Evolutionary conservation across 441 rosid species (phyloP).

Genomic region (Isatis lusitanica): DNA sequence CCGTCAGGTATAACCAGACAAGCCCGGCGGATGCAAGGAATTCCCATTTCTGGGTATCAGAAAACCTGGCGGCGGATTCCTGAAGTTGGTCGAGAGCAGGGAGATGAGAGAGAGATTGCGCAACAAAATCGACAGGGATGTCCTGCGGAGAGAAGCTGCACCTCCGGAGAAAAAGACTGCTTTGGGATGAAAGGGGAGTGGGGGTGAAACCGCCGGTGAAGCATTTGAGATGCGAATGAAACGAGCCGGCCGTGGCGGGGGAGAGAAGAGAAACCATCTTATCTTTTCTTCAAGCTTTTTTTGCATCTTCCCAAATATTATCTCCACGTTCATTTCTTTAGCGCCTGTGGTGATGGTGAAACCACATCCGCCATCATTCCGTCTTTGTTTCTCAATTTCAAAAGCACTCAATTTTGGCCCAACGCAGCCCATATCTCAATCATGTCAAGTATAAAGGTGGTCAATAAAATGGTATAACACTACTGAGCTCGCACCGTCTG

Average conservation of each 20-base stretch:
- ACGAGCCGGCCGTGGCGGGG: conserved; percentile 23
- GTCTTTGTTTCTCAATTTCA: not conserved
- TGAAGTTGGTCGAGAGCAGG: conserved; percentile 48
- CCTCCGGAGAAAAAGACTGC: conserved; percentile 5
- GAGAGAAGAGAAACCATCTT: conserved; percentile 36
- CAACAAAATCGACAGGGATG: conserved; percentile 44
- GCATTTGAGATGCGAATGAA: not conserved
- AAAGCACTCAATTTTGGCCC: not conserved
- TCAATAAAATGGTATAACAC: no score
- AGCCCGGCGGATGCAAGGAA: conserved; percentile 54
- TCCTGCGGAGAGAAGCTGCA: conserved; percentile 37
- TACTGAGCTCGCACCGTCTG: no score
- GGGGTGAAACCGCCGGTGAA: conserved; percentile 39
- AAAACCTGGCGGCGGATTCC: conserved; percentile 34
- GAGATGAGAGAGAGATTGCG: conserved; percentile 48
- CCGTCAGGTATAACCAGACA: conserved; percentile 82
- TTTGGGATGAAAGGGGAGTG: conserved; percentile 37
- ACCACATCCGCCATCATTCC: not conserved
- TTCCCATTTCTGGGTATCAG: conserved; percentile 72
- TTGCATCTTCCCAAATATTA: not conserved
- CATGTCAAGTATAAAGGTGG: no score
- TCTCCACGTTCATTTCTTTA: not conserved
- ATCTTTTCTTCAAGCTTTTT: not conserved
- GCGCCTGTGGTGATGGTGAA: not conserved
- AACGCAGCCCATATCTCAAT: conserved; percentile 32